These are phyloP conservation scores for Lumnitzera racemosa DNA, from an alignment of 345 rosid genomes.

Conservation along the genomic window DNA sequence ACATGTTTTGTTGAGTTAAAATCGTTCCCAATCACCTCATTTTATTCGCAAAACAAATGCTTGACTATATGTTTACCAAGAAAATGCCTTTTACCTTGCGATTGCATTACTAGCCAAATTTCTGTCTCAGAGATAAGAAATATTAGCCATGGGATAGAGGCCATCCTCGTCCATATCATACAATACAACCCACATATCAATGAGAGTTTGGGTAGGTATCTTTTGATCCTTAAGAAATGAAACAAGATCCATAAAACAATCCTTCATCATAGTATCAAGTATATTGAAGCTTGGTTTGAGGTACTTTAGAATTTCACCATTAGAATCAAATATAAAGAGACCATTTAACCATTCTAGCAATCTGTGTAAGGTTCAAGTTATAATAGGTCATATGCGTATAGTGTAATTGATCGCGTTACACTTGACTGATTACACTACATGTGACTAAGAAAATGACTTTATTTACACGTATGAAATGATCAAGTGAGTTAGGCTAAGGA, in stretches of 20 bases:
- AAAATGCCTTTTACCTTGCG: slow-evolving; percentile 9
- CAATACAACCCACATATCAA: slow-evolving; percentile 14
- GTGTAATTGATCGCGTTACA: too few relatives aligned
- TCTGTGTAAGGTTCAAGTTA: too few relatives aligned
- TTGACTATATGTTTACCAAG: not conserved
- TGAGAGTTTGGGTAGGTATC: slow-evolving; percentile 10
- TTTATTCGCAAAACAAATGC: slow-evolving; percentile 18
- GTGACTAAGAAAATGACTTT: too few relatives aligned
- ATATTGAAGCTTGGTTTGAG: slow-evolving; percentile 13
- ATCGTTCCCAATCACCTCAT: too few relatives aligned
- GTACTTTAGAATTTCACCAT: slow-evolving; percentile 6
- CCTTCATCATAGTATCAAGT: slow-evolving; percentile 11
- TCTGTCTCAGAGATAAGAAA: slow-evolving; percentile 5
- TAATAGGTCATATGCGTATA: too few relatives aligned
- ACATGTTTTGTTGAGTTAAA: too few relatives aligned
- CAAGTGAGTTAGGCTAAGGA: too few relatives aligned
- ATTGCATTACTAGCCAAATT: slow-evolving; percentile 9
- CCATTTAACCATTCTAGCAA: slow-evolving; percentile 1
- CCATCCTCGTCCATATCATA: slow-evolving; percentile 11
- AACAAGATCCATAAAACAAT: slow-evolving; percentile 2
- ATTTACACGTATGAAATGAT: too few relatives aligned
- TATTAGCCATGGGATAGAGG: not conserved
- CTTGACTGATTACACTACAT: too few relatives aligned
- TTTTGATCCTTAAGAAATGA: slow-evolving; percentile 1
- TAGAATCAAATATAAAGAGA: not conserved